Conservation (phyloP, 352 stramenopile species). For the Plasmopara muralis region DNA sequence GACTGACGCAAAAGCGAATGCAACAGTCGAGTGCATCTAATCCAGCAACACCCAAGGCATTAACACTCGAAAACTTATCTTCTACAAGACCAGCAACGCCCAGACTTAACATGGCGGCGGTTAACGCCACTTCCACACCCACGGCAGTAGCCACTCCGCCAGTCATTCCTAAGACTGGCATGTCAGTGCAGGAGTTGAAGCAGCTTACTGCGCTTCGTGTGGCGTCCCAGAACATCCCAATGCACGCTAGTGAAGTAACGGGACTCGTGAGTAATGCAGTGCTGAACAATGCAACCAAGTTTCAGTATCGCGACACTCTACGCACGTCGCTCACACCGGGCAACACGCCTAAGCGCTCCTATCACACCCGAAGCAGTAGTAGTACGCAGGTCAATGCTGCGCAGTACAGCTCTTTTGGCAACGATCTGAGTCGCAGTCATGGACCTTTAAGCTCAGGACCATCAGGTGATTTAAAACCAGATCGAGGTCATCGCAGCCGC, state of each 20-base stretch:
- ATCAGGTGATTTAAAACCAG: slow-evolving; percentile 24
- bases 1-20: slow-evolving; percentile 81
- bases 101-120: slow-evolving; percentile 56
- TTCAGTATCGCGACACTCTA: slow-evolving; percentile 66
- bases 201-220: slow-evolving; percentile 75
- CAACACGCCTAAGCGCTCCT: slow-evolving; percentile 39
- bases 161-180: slow-evolving; percentile 66
- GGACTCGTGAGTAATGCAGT: slow-evolving; percentile 71
- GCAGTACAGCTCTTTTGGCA: slow-evolving; percentile 27
- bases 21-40: slow-evolving; percentile 40
- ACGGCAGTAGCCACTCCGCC: slow-evolving; percentile 24
- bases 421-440: slow-evolving; percentile 25
- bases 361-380: slow-evolving; percentile 28
- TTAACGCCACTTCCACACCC: slow-evolving; percentile 32
- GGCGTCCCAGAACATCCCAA: slow-evolving; percentile 56
- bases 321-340: slow-evolving; percentile 49
- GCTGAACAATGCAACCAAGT: slow-evolving; percentile 68
- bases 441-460: slow-evolving; percentile 18
- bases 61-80: slow-evolving; percentile 15
- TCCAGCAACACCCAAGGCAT: slow-evolving; percentile 32
- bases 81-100: slow-evolving; percentile 39
- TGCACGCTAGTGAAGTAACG: slow-evolving; percentile 59
- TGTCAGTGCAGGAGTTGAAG: slow-evolving; percentile 84
- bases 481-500: slow-evolving; percentile 45
- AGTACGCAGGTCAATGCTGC: slow-evolving; percentile 22